These are phyloP conservation scores for Sabuloglossum arenarium DNA, from an alignment of 495 filamentous ascomycete species.

Conservation along the genomic window DNA sequence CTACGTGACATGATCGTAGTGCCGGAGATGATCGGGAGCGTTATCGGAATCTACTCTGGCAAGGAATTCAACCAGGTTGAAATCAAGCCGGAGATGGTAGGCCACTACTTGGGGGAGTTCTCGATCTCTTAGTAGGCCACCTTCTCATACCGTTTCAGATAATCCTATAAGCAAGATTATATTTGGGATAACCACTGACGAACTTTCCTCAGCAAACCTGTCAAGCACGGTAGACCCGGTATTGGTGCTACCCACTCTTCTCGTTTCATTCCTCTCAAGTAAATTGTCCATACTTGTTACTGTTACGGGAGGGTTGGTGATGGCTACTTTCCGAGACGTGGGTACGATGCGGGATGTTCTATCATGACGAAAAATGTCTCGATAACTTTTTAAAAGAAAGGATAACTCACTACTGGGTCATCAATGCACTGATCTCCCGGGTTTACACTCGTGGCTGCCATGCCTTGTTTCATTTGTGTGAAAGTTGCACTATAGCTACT, in stretches of 20 bases:
- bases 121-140: slow-evolving; percentile 91
- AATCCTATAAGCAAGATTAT: neutral
- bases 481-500: neutral
- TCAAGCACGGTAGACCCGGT: slow-evolving; percentile 99
- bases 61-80: slow-evolving; percentile 99
- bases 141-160: slow-evolving; percentile 2
- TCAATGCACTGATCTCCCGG: neutral
- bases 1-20: slow-evolving; percentile 99
- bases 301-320: neutral
- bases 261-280: slow-evolving; percentile 99
- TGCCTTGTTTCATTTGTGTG: neutral
- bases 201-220: slow-evolving; percentile 59
- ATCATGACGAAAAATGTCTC: neutral
- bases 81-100: slow-evolving; percentile 99
- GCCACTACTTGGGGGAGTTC: slow-evolving; percentile 97
- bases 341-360: neutral
- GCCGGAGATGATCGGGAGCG: slow-evolving; percentile 95
- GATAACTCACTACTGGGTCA: neutral
- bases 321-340: neutral
- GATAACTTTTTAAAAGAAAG: neutral
- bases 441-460: neutral
- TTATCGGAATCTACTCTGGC: slow-evolving; percentile 97
- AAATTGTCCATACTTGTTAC: slow-evolving; percentile 24
- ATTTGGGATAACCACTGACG: neutral
- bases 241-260: slow-evolving; percentile 99